Conservation (phyloP, 495 filamentous ascomycete genomes). For the Aspergillus bertholletiae region DNA sequence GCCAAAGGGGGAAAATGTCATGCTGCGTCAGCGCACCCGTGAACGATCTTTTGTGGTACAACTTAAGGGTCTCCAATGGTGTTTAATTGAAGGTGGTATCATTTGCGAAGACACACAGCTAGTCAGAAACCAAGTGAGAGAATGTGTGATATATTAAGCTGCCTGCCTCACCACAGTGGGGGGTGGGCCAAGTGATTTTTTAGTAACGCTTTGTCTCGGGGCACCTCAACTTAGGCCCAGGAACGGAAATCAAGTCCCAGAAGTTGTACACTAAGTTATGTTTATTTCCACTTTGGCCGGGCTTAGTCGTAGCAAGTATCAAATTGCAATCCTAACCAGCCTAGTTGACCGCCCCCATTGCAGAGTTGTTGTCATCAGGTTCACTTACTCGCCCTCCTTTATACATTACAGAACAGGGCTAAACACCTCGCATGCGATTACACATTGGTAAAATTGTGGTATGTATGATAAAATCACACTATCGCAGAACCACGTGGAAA, state of each 20-base stretch:
- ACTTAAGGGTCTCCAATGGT: background rate
- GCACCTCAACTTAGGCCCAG: background rate
- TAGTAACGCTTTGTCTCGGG: background rate
- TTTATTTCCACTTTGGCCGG: background rate
- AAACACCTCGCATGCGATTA: too few species aligned
- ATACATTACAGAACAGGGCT: too few species aligned
- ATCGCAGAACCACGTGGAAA: conserved; percentile 22
- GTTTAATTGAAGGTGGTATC: too few species aligned
- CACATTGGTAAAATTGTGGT: too few species aligned
- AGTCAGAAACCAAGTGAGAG: too few species aligned
- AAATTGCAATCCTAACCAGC: background rate
- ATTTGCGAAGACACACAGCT: too few species aligned
- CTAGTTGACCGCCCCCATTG: background rate
- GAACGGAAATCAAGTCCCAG: background rate
- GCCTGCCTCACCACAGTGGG: background rate
- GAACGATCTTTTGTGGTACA: background rate
- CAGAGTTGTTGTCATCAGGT: too few species aligned
- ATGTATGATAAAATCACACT: background rate
- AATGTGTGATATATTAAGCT: too few species aligned
- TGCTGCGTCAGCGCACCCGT: too few species aligned
- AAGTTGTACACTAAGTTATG: too few species aligned
- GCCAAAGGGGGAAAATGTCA: background rate
- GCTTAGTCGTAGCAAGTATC: too few species aligned
- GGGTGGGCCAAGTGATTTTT: background rate
- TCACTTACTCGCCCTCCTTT: too few species aligned